Percentiles rank a stretch among this genome's conserved stretches.
Conservation (phyloP, 2,329 filamentous ascomycete species). For the Chrysosporium queenslandicum region DNA sequence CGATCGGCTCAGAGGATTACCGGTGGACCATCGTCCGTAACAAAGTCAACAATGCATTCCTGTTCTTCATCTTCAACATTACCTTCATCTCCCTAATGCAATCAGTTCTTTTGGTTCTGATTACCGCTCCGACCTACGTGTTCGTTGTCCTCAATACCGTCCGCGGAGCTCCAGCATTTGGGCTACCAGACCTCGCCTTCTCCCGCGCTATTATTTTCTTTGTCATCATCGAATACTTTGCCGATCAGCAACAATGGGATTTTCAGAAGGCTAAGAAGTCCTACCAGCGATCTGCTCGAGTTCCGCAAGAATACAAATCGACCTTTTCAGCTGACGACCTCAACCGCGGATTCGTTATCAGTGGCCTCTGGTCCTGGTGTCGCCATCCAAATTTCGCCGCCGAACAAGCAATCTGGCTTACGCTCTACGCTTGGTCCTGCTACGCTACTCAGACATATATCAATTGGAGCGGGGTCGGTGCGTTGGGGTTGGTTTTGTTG, state of each 20-base stretch:
- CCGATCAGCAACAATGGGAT: slow-evolving; percentile 87
- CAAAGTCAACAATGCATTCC: slow-evolving; percentile 57
- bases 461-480: slow-evolving; percentile 70
- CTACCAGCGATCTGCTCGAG: slow-evolving; percentile 63
- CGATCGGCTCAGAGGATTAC: slow-evolving; percentile 85
- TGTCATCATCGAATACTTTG: slow-evolving; percentile 62
- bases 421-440: slow-evolving; percentile 80
- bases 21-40: slow-evolving; percentile 71
- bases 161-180: slow-evolving; percentile 44
- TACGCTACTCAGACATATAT: slow-evolving; percentile 58
- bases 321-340: slow-evolving; percentile 61
- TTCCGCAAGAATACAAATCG: slow-evolving; percentile 46
- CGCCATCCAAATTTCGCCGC: slow-evolving; percentile 92
- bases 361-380: slow-evolving; percentile 76
- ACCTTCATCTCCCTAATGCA: slow-evolving; percentile 82
- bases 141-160: slow-evolving; percentile 59
- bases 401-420: slow-evolving; percentile 83
- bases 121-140: slow-evolving; percentile 74
- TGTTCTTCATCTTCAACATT: slow-evolving; percentile 78
- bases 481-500: slow-evolving; percentile 59
- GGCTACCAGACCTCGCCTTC: slow-evolving; percentile 51
- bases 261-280: slow-evolving; percentile 72
- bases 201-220: slow-evolving; percentile 47
- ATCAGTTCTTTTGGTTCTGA: slow-evolving; percentile 66
- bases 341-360: slow-evolving; percentile 78